phyloP scores from a whole-genome alignment of 305 asterid genomes.

The Fraxinus albicans region DNA sequence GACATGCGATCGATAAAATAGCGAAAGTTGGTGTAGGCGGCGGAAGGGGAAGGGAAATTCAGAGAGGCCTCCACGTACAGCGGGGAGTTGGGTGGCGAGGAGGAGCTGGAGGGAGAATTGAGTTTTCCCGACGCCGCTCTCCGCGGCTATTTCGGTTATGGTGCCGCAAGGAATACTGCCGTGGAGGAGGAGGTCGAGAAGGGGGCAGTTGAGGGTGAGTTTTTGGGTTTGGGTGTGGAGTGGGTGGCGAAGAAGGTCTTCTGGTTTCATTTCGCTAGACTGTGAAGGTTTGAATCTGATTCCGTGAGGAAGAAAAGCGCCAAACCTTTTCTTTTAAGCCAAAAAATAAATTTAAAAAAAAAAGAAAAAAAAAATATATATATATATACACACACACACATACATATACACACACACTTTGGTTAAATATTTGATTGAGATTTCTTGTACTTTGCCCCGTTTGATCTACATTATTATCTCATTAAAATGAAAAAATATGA shows the following conservation, averaged over 20 bases:
- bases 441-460: no score
- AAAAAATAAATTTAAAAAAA: no score
- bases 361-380: no score
- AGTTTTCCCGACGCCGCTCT: constrained; percentile 87
- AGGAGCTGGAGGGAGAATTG: constrained; percentile 86
- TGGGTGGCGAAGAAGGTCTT: constrained; percentile 55
- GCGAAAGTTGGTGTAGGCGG: constrained; percentile 67
- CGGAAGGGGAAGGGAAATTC: constrained; percentile 80
- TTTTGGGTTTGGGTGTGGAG: constrained; percentile 42
- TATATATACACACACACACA: no score
- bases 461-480: no score
- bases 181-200: constrained; percentile 61
- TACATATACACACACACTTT: no score
- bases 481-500: no score
- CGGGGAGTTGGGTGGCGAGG: constrained; percentile 70
- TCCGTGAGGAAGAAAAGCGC: not conserved
- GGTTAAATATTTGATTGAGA: no score
- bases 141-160: constrained; percentile 78
- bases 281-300: constrained; percentile 12
- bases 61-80: constrained; percentile 64
- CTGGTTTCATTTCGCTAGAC: constrained; percentile 45
- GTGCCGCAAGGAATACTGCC: constrained; percentile 81
- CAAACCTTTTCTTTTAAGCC: not conserved
- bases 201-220: constrained; percentile 60
- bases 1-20: constrained; percentile 34